phyloP scores from a whole-genome alignment of 176 grass and related monocot species.

The Rhipidocladum racemiflorum region DNA sequence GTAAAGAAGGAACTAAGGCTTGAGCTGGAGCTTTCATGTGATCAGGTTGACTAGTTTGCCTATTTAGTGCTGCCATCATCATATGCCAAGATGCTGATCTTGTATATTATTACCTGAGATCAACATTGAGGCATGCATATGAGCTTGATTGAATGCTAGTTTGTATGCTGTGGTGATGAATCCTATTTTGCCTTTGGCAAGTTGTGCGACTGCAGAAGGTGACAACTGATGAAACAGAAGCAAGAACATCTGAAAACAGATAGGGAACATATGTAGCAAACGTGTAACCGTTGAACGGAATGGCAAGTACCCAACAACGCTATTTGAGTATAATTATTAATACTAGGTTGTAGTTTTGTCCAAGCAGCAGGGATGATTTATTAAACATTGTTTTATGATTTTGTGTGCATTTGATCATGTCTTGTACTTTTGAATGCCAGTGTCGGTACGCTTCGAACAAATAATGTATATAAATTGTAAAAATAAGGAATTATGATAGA shows the following conservation, averaged over 20 bases:
- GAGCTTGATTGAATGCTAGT: neutral
- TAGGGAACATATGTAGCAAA: neutral
- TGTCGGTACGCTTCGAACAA: neutral
- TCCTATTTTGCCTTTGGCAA: neutral
- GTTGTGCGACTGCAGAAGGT: neutral
- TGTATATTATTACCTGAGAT: neutral
- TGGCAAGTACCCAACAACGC: neutral
- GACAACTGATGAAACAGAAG: no score
- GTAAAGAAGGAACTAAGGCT: slow-evolving; percentile 18
- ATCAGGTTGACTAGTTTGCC: neutral
- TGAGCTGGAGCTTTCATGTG: neutral
- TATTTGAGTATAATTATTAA: no score
- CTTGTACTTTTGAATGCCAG: no score
- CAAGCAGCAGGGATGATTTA: no score
- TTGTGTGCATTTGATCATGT: no score
- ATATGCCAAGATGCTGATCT: neutral
- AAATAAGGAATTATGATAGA: neutral
- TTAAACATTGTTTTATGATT: no score
- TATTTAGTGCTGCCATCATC: neutral
- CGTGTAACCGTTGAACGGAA: neutral
- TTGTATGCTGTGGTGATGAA: neutral
- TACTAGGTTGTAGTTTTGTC: no score
- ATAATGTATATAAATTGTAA: neutral
- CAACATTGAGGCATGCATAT: neutral
- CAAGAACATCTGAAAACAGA: neutral